phyloP scores from a whole-genome alignment of 1,284 basidiomycete genomes.

The Trichosporon faecale region DNA sequence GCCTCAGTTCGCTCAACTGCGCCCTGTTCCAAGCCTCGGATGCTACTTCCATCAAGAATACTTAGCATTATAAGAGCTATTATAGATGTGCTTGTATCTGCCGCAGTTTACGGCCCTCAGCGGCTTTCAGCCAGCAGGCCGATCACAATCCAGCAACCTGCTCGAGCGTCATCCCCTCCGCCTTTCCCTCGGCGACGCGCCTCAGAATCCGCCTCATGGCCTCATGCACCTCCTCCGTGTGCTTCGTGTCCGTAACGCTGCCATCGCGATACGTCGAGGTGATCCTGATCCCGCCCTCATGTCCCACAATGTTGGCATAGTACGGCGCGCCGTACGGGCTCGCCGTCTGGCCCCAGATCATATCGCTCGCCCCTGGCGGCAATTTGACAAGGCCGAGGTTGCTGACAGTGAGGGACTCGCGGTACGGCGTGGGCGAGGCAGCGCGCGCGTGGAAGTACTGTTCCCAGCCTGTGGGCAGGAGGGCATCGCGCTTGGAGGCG shows the following conservation, averaged over 20 bases:
- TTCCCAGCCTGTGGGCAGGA: conserved; percentile 42
- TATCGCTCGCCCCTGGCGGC: conserved; percentile 31
- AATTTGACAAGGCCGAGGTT: conserved; percentile 37
- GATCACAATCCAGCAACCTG: neutral
- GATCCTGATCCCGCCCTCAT: conserved; percentile 35
- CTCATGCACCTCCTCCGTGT: conserved; percentile 1
- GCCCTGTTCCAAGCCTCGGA: too few species aligned
- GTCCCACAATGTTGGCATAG: conserved; percentile 31
- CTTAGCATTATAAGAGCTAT: too few species aligned
- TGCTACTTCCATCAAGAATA: too few species aligned
- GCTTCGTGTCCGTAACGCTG: conserved; percentile 18
- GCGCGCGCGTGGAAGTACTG: conserved; percentile 33
- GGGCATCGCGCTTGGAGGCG: conserved; percentile 18
- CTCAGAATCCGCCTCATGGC: neutral
- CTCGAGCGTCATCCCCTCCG: neutral
- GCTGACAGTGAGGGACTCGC: conserved; percentile 30
- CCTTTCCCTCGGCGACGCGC: neutral
- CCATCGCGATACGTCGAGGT: conserved; percentile 32
- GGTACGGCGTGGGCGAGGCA: conserved; percentile 18
- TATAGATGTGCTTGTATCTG: too few species aligned
- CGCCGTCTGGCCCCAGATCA: conserved; percentile 37
- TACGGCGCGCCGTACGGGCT: conserved; percentile 29
- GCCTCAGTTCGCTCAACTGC: too few species aligned
- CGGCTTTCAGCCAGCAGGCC: too few species aligned
- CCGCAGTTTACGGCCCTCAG: too few species aligned